Base-by-base conservation (phyloP, 2,329 filamentous ascomycete genomes). In the Byssothecium circinans region DNA sequence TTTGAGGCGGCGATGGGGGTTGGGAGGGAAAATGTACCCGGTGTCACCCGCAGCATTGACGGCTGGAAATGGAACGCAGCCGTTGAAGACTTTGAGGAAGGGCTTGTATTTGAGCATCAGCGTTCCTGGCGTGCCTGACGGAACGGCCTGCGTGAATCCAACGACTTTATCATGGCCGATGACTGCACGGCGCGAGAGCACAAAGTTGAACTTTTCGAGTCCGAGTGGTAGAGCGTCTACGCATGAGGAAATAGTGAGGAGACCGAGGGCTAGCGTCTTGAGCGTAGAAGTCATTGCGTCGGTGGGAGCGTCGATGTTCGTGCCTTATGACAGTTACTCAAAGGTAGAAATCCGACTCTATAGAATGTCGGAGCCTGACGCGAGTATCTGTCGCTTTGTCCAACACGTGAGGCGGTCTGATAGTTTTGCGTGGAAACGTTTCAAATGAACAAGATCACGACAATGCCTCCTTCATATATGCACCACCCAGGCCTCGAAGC, bases 61-160 rank as follows among this genome's bases (percentile, higher is more conserved):
- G 1, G 78, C 82, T 0, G 82, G 82, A 59, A 83, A 86, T 0
- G 82, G 81, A 8, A 85, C 82, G 52, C 83, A 86, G 37, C 83
- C 82, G 56, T 81, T 80, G 15, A 75, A 73, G 4, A 84, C 77
- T 10, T 81, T 57, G 5, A 84, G 72, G 43, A 72, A 75, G 0
- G 81, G 82, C 66, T 84, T 77, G 66, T 81, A 84, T 43, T 78
- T 77, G 34, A 79, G 61, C 54, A 81, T 81, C 19, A 81, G 61
- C 2, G 70, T 61, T 12, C 81, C 81, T 0, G 67, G 61, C 1
- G 68, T 68, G 4, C 72, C 73, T 34, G 65, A 69, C 0, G 81
- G 81, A 0, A 83, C 78, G 0, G 78, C 75, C 60, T 83, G 59
- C 0, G 74, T 49, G 51, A 84, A 82, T 1, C 78, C 79, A 7